Evolutionary conservation across 2,329 filamentous ascomycete genomes (phyloP), one percentile per base, ranked within the genome.

Genomic region (Apiospora koreana): DNA sequence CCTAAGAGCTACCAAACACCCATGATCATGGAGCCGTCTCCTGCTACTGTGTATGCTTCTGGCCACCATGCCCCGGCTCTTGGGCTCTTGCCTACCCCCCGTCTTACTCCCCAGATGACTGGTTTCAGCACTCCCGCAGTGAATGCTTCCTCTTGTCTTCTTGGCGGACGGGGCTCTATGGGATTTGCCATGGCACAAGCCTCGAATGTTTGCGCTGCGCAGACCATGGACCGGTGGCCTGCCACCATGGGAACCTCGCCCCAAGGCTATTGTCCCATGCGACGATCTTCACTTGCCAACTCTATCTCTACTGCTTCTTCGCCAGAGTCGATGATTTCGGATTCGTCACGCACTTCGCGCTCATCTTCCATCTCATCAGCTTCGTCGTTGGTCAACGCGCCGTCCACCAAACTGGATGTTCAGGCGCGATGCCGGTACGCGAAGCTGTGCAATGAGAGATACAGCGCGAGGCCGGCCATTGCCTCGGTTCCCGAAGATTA

Each of bases 321-420:
- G 38, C 89, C 89, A 72, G 89, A 91, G 77, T 91, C 89, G 69
- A 91, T 91, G 89, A 81, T 91, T 64, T 91, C 89, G 71, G 89
- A 91, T 77, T 83, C 84, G 70, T 91, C 87, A 71, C 86, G 86
- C 72, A 85, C 88, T 73, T 91, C 89, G 73, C 88, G 88, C 78
- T 90, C 88, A 68, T 91, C 89, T 77, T 91, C 89, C 23, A 88
- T 90, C 80, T 91, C 88, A 70, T 90, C 88, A 77, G 85, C 87
- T 76, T 90, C 88, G 74, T 89, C 87, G 71, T 81, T 88, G 81
- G 86, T 82, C 79, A 87, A 85, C 85, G 88, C 88, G 88, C 88
- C 86, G 81, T 68, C 45, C 80, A 81, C 83, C 83, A 87, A 86
- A 81, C 80, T 86, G 85, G 87, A 88, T 80, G 83, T 87, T 78